These are phyloP conservation scores for Bacterosira constricta DNA, from an alignment of 108 stramenopile species.

Conservation along the genomic window DNA sequence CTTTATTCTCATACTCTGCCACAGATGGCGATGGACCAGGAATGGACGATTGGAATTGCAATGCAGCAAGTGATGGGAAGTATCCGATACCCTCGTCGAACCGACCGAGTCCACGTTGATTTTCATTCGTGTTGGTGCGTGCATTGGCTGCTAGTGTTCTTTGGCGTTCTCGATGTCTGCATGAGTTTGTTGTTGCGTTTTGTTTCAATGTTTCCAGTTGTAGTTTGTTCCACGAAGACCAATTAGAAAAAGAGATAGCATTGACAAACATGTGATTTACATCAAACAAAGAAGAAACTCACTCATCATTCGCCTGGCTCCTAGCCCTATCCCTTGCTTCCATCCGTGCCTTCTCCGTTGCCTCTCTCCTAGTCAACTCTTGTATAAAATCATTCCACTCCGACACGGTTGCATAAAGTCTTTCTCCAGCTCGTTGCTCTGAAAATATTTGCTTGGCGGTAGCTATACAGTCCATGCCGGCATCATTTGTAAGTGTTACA, in stretches of 20 bases:
- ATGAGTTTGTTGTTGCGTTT: too few species aligned
- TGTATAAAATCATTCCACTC: slow-evolving; percentile 42
- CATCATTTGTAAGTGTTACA: slow-evolving; percentile 40
- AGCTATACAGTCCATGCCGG: slow-evolving; percentile 43
- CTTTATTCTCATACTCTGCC: slow-evolving; percentile 37
- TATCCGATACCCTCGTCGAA: slow-evolving; percentile 48
- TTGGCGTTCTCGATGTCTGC: slow-evolving; percentile 52
- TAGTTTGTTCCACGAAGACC: too few species aligned
- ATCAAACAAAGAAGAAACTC: slow-evolving; percentile 13
- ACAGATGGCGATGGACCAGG: slow-evolving; percentile 41
- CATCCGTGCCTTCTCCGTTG: slow-evolving; percentile 27
- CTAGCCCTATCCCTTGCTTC: slow-evolving; percentile 41
- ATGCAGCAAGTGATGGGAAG: slow-evolving; percentile 42
- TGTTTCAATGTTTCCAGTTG: too few species aligned
- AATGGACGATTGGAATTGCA: slow-evolving; percentile 49
- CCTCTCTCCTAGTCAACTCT: slow-evolving; percentile 36
- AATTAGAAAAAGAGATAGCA: too few species aligned
- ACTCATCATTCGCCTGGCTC: slow-evolving; percentile 48
- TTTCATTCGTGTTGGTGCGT: slow-evolving; percentile 1
- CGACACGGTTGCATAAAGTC: not conserved
- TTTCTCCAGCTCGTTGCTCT: not conserved
- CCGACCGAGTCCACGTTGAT: slow-evolving; percentile 30
- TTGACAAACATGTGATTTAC: too few species aligned
- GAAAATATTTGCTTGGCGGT: slow-evolving; percentile 18
- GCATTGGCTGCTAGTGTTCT: slow-evolving; percentile 37